A percentile compares a stretch with the other conserved stretches of the same genome.
phyloP scores from a whole-genome alignment of 176 grass and related monocot species.

The Bothriochloa decipiens region DNA sequence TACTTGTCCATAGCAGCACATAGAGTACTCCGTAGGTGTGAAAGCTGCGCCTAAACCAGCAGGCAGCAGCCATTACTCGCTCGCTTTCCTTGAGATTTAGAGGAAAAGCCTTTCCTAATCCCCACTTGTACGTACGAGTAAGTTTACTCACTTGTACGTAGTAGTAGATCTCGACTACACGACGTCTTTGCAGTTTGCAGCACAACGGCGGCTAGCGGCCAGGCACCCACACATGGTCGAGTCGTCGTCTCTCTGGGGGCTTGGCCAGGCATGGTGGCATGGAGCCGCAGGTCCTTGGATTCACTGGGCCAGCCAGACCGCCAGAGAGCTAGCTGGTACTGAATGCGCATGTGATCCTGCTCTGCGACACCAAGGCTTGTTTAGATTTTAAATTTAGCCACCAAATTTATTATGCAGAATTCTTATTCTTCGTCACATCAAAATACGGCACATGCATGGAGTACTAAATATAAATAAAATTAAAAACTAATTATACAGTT shows the following conservation, averaged over 20 bases:
- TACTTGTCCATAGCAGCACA: not conserved
- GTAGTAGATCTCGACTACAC: not conserved
- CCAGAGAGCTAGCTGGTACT: not conserved
- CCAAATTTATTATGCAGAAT: too few relatives aligned
- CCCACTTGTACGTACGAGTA: not conserved
- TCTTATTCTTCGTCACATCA: too few relatives aligned
- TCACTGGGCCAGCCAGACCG: not conserved
- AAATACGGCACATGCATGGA: too few relatives aligned
- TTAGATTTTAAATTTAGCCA: too few relatives aligned
- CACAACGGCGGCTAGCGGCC: not conserved
- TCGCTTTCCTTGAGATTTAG: not conserved
- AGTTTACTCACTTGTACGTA: not conserved
- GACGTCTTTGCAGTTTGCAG: too few relatives aligned
- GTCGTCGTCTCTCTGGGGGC: not conserved
- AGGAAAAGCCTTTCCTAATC: not conserved
- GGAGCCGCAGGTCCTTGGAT: not conserved
- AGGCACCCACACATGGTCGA: not conserved
- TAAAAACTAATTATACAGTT: too few relatives aligned
- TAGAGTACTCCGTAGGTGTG: too few relatives aligned
- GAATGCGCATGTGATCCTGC: not conserved
- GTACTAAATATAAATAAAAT: too few relatives aligned
- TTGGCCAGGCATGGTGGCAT: not conserved
- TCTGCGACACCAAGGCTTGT: not conserved
- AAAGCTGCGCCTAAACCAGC: not conserved
- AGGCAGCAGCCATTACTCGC: not conserved